Evolutionary conservation across 176 grass and related monocot species (phyloP).

Genomic region (Oryza officinalis): DNA sequence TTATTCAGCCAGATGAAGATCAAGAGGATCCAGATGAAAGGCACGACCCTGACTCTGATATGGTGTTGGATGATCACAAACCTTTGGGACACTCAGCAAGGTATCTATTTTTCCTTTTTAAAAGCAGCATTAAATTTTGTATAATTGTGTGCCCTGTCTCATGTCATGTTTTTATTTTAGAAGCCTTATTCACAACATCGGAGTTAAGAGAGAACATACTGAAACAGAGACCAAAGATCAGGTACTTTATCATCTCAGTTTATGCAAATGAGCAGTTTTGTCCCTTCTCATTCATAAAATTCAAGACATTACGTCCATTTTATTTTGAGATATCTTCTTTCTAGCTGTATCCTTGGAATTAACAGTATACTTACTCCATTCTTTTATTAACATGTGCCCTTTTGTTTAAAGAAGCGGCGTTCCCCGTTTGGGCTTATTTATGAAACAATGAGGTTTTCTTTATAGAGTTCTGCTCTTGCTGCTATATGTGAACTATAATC

Average conservation of each 20-base stretch:
- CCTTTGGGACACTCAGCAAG: conserved; percentile 52
- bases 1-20: conserved; percentile 88
- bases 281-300: not conserved
- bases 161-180: conserved; percentile 28
- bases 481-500: not conserved
- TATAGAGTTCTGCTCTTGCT: not conserved
- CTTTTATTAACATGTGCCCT: not conserved
- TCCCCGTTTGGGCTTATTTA: not conserved
- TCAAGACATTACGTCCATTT: not conserved
- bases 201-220: conserved; percentile 72
- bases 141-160: not conserved
- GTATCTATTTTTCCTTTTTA: conserved; percentile 24
- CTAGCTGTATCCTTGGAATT: not conserved
- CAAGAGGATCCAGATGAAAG: conserved; percentile 80
- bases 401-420: not conserved
- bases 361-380: not conserved
- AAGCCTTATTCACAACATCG: conserved; percentile 52
- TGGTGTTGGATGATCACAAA: conserved; percentile 56
- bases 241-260: conserved; percentile 49
- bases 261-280: not conserved
- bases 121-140: conserved; percentile 1
- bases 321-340: not conserved
- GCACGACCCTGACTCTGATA: conserved; percentile 76
- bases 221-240: conserved; percentile 59
- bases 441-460: not conserved